phyloP scores from a whole-genome alignment of 306 rosid genomes.

The Vicia villosa region DNA sequence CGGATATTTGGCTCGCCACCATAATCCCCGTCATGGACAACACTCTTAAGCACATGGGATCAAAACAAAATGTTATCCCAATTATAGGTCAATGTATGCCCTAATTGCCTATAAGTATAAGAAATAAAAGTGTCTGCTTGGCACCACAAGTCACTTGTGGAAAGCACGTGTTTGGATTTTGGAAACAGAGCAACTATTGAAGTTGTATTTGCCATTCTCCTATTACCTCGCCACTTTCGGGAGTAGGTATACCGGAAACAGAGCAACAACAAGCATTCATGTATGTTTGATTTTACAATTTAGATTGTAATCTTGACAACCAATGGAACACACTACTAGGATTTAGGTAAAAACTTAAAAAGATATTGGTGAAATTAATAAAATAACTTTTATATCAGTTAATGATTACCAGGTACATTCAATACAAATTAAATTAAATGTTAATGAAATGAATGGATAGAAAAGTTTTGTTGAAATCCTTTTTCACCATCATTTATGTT shows the following conservation, averaged over 20 bases:
- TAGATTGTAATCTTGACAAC: neutral
- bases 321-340: neutral
- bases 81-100: no score
- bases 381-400: neutral
- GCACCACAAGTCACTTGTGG: no score
- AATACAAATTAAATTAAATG: neutral
- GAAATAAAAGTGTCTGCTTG: no score
- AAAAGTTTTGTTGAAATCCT: neutral
- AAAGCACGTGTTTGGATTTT: no score
- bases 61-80: no score
- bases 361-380: neutral
- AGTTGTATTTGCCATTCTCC: neutral
- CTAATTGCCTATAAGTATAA: no score
- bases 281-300: neutral
- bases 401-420: neutral
- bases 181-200: no score
- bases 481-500: no score
- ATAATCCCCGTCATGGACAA: no score
- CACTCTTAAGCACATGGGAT: no score
- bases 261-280: neutral
- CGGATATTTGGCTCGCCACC: no score
- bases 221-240: neutral
- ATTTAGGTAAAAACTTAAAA: neutral
- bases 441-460: neutral
- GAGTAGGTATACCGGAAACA: neutral